Evolutionary conservation across 108 stramenopile genomes (phyloP).

Genomic region (Cyclotella atomus): DNA sequence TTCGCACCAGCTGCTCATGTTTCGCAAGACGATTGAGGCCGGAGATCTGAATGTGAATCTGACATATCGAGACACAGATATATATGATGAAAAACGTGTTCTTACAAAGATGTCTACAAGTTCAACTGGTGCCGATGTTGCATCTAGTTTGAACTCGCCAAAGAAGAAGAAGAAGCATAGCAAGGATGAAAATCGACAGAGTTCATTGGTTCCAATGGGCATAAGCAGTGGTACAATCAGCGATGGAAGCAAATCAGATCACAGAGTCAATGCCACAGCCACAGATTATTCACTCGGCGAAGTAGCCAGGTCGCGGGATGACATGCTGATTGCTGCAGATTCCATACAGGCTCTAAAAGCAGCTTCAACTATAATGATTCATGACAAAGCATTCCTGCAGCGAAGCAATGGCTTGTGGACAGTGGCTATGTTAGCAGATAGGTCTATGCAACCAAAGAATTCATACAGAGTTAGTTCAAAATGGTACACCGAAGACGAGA

Average conservation of each 20-base stretch:
- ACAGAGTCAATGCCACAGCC: background rate
- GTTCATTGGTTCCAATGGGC: too few species aligned
- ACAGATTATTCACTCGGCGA: background rate
- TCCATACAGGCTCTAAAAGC: background rate
- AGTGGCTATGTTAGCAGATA: conserved; percentile 7
- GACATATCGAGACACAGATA: too few species aligned
- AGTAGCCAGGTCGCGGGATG: background rate
- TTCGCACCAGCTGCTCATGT: background rate
- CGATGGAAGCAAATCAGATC: background rate
- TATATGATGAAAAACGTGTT: too few species aligned
- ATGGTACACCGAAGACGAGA: background rate
- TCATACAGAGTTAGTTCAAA: background rate
- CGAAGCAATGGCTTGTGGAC: conserved; percentile 5
- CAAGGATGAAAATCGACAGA: background rate
- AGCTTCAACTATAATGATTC: background rate
- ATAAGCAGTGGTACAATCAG: too few species aligned
- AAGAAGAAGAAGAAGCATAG: background rate
- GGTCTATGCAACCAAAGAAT: conserved; percentile 2
- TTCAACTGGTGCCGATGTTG: background rate
- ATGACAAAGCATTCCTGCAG: conserved; percentile 7
- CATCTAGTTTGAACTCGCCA: background rate
- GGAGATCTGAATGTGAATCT: background rate
- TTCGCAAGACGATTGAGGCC: background rate
- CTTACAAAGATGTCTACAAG: too few species aligned
- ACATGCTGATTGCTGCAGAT: background rate